Evolutionary conservation across 2,329 filamentous ascomycete species (phyloP), one percentile per base, ranked within the genome.

Genomic region (Tolypocladium ovalisporum): DNA sequence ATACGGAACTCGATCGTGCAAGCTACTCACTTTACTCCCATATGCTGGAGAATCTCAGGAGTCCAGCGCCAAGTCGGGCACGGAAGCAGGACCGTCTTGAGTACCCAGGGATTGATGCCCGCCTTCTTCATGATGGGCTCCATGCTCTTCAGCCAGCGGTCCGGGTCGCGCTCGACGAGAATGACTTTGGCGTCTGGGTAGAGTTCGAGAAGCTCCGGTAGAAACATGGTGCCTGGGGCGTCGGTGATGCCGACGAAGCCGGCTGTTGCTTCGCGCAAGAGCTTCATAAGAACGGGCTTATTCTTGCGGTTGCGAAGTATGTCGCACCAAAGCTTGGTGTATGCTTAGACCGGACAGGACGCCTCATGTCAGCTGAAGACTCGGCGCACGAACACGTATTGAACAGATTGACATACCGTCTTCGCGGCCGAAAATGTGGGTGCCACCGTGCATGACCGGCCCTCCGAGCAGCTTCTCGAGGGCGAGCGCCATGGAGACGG

Each of bases 141-240:
- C 60, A 67, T 64, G 57, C 70, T 73, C 57, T 65, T 61, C 60
- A 67, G 68, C 72, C 73, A 75, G 37, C 65, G 64, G 17, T 67
- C 65, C 4, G 66, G 68, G 55, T 75, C 70, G 19, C 73, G 66
- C 7, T 64, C 67, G 3, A 73, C 71, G 58, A 72, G 70, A 22
- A 81, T 72, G 4, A 80, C 76, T 56, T 74, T 74, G 15, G 76
- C 77, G 34, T 79, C 70, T 0, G 78, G 78, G 58, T 79, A 80
- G 10, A 79, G 60, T 56, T 75, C 70, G 58, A 79, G 62, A 39
- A 80, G 64, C 60, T 80, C 76, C 17, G 71, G 68, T 22, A 77
- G 66, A 32, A 79, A 72, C 54, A 71, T 67, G 19, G 67, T 68
- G 4, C 68, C 69, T 0, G 78, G 77, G 19, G 70, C 62, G 61